phyloP scores from a whole-genome alignment of 768 basidiomycete species.

The Paxillus involutus region DNA sequence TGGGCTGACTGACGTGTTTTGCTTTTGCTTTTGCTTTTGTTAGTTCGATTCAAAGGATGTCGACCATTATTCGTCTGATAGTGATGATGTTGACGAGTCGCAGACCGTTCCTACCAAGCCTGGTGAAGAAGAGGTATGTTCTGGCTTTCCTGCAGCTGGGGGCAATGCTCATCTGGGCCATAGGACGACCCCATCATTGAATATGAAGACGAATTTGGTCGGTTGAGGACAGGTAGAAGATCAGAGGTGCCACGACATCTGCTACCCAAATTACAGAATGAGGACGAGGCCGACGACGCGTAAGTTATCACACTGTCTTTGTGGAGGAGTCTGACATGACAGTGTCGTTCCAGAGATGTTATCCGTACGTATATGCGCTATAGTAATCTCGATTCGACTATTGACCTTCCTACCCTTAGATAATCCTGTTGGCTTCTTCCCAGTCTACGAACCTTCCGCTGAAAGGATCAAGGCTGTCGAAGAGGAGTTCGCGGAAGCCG shows the following conservation, averaged over 20 bases:
- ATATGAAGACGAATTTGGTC: conserved; percentile 86
- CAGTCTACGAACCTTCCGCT: conserved; percentile 80
- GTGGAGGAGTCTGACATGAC: neutral
- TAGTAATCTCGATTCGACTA: neutral
- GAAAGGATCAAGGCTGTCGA: conserved; percentile 78
- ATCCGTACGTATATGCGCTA: conserved; percentile 43
- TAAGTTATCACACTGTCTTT: conserved; percentile 30
- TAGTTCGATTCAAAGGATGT: conserved; percentile 67
- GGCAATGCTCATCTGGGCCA: neutral
- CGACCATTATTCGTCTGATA: conserved; percentile 62
- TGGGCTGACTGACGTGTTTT: neutral
- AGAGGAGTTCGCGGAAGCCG: conserved; percentile 62
- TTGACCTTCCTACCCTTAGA: conserved; percentile 40
- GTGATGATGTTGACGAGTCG: conserved; percentile 81
- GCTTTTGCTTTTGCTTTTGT: neutral
- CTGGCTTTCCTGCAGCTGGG: neutral
- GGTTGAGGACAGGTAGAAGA: conserved; percentile 61
- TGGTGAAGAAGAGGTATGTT: conserved; percentile 38
- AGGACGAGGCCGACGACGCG: conserved; percentile 53
- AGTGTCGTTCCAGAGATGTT: conserved; percentile 46
- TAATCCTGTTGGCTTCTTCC: conserved; percentile 84
- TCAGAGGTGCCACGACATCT: conserved; percentile 80
- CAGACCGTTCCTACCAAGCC: conserved; percentile 52
- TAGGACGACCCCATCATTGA: conserved; percentile 80
- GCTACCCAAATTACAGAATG: conserved; percentile 43